Percentiles rank a stretch among this genome's conserved stretches.
Evolutionary conservation across 371 early-diverging fungal genomes (phyloP).

Genomic region (Synchytrium microbalum): DNA sequence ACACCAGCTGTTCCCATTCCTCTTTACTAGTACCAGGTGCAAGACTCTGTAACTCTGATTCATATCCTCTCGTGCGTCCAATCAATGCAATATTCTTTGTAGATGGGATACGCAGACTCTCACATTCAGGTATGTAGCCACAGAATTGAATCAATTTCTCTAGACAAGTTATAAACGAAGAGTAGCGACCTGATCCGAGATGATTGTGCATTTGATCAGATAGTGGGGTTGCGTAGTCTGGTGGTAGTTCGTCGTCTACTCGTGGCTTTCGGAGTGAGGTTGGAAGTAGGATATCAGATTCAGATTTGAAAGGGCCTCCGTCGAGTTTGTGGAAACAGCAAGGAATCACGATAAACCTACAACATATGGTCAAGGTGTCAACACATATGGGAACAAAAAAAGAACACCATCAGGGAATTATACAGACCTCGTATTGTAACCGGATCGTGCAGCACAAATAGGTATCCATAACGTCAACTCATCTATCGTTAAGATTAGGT

Average conservation of each 20-base stretch:
- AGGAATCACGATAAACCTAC: constrained; percentile 68
- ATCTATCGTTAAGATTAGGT: constrained; percentile 39
- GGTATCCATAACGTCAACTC: constrained; percentile 76
- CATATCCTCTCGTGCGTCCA: constrained; percentile 26
- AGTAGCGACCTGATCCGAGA: constrained; percentile 50
- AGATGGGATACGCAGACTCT: constrained; percentile 75
- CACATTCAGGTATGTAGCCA: constrained; percentile 59
- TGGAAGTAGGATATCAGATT: no score
- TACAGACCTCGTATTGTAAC: constrained; percentile 1
- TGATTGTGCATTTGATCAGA: constrained; percentile 37
- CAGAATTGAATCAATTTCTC: constrained; percentile 43
- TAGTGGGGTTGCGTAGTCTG: constrained; percentile 9
- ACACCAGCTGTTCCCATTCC: not conserved
- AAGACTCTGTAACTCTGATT: not conserved
- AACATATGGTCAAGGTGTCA: not conserved
- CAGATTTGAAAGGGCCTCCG: constrained; percentile 42
- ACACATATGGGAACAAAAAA: not conserved
- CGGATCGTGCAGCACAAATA: constrained; percentile 18
- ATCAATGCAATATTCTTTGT: constrained; percentile 81
- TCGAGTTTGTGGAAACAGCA: constrained; percentile 71
- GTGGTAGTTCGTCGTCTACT: no score
- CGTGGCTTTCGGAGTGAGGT: no score
- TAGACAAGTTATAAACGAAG: constrained; percentile 61
- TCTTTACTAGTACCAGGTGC: not conserved
- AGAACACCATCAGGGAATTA: no score